phyloP scores from a whole-genome alignment of 768 basidiomycete genomes.

The Tephrocybe sp. region DNA sequence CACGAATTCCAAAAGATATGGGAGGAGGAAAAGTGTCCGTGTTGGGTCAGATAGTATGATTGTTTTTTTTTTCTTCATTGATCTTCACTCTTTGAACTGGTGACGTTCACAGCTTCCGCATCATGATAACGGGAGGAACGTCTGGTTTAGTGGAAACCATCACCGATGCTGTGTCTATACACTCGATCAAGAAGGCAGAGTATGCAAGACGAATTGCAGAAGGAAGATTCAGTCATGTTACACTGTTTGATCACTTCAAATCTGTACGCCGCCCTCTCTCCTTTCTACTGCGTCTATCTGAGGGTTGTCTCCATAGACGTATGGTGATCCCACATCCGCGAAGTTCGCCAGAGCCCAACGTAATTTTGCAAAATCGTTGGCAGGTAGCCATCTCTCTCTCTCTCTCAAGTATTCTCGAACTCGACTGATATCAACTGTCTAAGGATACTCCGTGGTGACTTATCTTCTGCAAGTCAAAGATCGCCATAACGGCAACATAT shows the following conservation, averaged over 20 bases:
- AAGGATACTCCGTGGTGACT: conserved; percentile 94
- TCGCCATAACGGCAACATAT: conserved; percentile 97
- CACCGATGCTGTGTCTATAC: conserved; percentile 96
- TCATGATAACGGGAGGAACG: conserved; percentile 88
- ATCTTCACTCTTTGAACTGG: not conserved
- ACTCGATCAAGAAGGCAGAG: conserved; percentile 99
- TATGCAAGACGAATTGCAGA: conserved; percentile 86
- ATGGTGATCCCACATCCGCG: conserved; percentile 84
- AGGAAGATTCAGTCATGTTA: conserved; percentile 83
- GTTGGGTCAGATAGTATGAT: conserved; percentile 90
- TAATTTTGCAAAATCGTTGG: conserved; percentile 92
- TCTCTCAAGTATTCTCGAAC: not conserved
- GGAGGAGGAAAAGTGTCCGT: conserved; percentile 89
- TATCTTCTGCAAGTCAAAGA: conserved; percentile 98
- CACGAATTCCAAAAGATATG: conserved; percentile 92
- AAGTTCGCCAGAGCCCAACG: conserved; percentile 89
- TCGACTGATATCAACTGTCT: conserved; percentile 5
- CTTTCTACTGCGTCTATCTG: not conserved
- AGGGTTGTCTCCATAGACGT: conserved; percentile 57
- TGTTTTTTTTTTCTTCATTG: not conserved
- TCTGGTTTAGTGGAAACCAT: conserved; percentile 98
- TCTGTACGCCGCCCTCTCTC: conserved; percentile 49
- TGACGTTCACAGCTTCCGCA: conserved; percentile 66
- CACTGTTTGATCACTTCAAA: conserved; percentile 89
- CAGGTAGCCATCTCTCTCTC: conserved; percentile 46